These are phyloP conservation scores for Ustilago loliicola DNA, from an alignment of 1,284 basidiomycete species.

Conservation along the genomic window DNA sequence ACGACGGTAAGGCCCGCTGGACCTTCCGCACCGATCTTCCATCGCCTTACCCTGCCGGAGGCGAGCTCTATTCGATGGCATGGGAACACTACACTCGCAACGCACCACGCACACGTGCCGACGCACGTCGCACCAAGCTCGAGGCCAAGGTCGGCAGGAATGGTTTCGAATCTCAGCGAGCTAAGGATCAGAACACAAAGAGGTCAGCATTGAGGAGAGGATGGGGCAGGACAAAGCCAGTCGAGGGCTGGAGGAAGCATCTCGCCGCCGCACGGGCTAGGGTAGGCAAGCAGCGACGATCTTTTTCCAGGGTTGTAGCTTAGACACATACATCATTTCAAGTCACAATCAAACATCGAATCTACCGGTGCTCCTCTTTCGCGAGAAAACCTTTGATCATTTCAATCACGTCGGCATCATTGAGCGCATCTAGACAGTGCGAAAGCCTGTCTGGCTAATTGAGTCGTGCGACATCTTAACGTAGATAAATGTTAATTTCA, in stretches of 20 bases:
- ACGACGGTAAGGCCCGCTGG: conserved; percentile 29
- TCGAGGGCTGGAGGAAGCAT: conserved; percentile 44
- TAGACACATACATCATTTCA: no score
- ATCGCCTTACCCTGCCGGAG: conserved; percentile 64
- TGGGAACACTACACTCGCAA: conserved; percentile 69
- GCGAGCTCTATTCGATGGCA: conserved; percentile 66
- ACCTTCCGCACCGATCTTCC: conserved; percentile 65
- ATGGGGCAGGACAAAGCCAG: conserved; percentile 58
- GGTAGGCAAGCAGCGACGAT: not conserved
- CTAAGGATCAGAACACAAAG: conserved; percentile 58
- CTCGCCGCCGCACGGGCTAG: conserved; percentile 26
- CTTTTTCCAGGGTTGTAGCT: no score
- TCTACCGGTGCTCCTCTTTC: no score
- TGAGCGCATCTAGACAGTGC: no score
- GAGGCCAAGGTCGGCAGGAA: conserved; percentile 57
- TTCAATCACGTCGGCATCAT: no score
- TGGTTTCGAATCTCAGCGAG: conserved; percentile 58
- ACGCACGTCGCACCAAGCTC: conserved; percentile 59
- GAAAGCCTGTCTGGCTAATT: conserved; percentile 25
- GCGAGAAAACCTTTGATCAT: no score
- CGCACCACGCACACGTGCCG: conserved; percentile 64
- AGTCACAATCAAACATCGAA: no score
- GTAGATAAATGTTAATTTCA: no score
- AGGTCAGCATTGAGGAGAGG: conserved; percentile 56
- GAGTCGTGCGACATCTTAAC: no score